phyloP scores from a whole-genome alignment of 345 rosid species.

The Eucalyptus dawsonii region DNA sequence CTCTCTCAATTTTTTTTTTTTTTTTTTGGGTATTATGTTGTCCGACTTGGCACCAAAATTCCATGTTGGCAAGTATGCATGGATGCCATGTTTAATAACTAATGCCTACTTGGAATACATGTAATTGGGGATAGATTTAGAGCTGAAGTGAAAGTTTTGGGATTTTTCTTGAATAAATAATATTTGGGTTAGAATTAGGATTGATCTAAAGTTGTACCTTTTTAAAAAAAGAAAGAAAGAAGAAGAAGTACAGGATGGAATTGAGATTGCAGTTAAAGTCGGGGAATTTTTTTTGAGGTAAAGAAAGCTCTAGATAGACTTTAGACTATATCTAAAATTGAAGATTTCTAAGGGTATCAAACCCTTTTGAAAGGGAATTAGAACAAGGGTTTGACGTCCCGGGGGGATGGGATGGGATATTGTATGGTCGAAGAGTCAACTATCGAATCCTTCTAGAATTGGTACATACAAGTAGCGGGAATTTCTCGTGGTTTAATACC shows the following conservation, averaged over 20 bases:
- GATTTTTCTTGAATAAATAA: neutral
- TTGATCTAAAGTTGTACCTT: neutral
- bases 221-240: neutral
- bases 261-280: neutral
- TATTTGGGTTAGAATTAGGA: neutral
- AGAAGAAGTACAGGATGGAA: neutral
- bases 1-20: neutral
- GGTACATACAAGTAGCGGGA: neutral
- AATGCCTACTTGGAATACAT: neutral
- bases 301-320: neutral
- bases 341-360: neutral
- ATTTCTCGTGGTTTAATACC: neutral
- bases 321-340: neutral
- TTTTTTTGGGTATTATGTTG: accelerated
- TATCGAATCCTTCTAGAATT: neutral
- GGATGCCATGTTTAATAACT: neutral
- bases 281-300: neutral
- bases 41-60: neutral
- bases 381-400: neutral
- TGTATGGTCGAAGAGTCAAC: neutral
- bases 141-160: neutral
- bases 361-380: neutral
- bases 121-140: neutral
- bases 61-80: neutral
- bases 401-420: neutral